phyloP scores from a whole-genome alignment of 2,329 filamentous ascomycete genomes.

The Dissoconium aciculare region DNA sequence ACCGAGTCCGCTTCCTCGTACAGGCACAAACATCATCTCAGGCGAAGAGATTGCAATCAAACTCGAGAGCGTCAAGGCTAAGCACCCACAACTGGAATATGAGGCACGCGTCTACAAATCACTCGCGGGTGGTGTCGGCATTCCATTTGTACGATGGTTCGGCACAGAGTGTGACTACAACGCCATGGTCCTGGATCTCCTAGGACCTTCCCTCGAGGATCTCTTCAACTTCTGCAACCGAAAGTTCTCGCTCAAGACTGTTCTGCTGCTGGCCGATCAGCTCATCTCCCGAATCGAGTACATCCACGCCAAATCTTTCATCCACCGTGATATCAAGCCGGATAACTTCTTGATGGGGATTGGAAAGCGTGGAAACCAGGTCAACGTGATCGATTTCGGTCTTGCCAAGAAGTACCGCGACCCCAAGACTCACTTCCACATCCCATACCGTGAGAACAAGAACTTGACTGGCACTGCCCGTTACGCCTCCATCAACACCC shows the following conservation, averaged over 20 bases:
- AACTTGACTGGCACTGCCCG: conserved; percentile 97
- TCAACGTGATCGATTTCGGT: conserved; percentile 98
- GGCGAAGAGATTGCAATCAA: conserved; percentile 99
- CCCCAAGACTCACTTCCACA: conserved; percentile 99
- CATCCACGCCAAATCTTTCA: conserved; percentile 98
- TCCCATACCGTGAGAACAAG: conserved; percentile 99
- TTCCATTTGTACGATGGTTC: conserved; percentile 98
- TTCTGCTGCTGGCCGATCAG: conserved; percentile 89
- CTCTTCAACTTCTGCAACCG: conserved; percentile 99
- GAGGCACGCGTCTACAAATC: conserved; percentile 85
- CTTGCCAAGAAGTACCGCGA: conserved; percentile 99
- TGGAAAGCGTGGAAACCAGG: conserved; percentile 96
- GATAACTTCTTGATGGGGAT: conserved; percentile 99
- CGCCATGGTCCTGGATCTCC: conserved; percentile 95
- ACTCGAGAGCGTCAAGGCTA: conserved; percentile 97
- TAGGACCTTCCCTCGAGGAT: conserved; percentile 90
- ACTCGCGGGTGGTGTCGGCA: conserved; percentile 90
- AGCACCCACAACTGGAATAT: conserved; percentile 97
- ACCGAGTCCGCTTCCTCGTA: conserved; percentile 5
- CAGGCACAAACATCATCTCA: conserved; percentile 97
- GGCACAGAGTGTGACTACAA: conserved; percentile 99
- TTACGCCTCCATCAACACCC: conserved; percentile 98
- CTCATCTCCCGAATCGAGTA: conserved; percentile 98
- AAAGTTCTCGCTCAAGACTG: conserved; percentile 98
- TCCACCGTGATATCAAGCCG: conserved; percentile 98